Evolutionary conservation across 257 asterid genomes (phyloP).

Genomic region (Solanum chiquidenum): DNA sequence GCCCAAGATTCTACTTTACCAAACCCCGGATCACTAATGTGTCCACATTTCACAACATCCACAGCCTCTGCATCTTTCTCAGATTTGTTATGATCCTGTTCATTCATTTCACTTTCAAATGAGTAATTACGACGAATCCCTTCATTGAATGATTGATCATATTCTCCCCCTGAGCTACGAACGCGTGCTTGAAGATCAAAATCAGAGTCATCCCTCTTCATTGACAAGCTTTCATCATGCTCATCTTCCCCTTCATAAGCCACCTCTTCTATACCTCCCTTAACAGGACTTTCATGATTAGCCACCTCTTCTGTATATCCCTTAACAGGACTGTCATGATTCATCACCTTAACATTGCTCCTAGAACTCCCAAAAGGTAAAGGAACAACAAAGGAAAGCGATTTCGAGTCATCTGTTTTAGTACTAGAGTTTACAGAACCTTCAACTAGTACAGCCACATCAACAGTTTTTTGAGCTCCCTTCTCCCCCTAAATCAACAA

Average conservation of each 20-base stretch:
- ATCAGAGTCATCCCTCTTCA: conserved; percentile 34
- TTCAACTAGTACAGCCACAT: conserved; percentile 27
- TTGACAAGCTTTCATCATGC: conserved; percentile 29
- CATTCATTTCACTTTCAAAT: conserved; percentile 4
- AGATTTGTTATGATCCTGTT: not conserved
- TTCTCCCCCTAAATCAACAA: conserved; percentile 24
- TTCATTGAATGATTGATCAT: conserved; percentile 4
- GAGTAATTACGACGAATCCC: conserved; percentile 3
- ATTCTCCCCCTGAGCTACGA: conserved; percentile 14
- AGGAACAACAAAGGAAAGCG: conserved; percentile 35
- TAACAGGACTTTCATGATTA: conserved; percentile 41
- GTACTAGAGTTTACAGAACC: conserved; percentile 13
- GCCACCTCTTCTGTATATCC: conserved; percentile 31
- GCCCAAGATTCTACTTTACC: conserved; percentile 30
- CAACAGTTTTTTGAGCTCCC: conserved; percentile 1
- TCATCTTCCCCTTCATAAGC: conserved; percentile 57
- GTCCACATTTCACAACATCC: conserved; percentile 33
- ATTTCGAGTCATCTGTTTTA: conserved; percentile 22
- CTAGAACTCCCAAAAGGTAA: conserved; percentile 34
- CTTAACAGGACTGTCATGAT: conserved; percentile 42
- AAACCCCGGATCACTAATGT: conserved; percentile 57
- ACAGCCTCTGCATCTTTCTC: conserved; percentile 10
- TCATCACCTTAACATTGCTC: conserved; percentile 39
- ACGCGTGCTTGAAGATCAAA: conserved; percentile 26
- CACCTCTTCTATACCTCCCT: conserved; percentile 27